Conservation (phyloP, 306 rosid genomes). For the Cicer yamashitae region DNA sequence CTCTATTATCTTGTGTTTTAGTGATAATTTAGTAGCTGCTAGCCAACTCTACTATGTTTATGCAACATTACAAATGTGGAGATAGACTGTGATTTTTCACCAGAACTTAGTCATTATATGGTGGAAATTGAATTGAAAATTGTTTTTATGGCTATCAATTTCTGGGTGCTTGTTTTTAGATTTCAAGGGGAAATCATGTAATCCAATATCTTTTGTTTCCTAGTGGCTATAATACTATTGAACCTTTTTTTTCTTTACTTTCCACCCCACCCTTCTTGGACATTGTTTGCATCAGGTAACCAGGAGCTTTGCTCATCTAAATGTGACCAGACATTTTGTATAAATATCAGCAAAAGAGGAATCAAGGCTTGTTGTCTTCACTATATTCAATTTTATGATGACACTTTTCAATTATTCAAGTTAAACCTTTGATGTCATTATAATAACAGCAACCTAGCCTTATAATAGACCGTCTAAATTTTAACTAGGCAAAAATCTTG, state of each 20-base stretch:
- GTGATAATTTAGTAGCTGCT: constrained; percentile 31
- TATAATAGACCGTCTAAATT: not conserved
- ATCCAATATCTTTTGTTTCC: constrained; percentile 26
- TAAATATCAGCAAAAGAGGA: constrained; percentile 1
- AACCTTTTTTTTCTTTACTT: constrained; percentile 1
- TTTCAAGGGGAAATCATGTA: constrained; percentile 11
- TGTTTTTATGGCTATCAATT: constrained; percentile 24
- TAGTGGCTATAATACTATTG: not conserved
- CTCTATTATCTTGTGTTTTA: constrained; percentile 26
- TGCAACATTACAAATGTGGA: constrained; percentile 7
- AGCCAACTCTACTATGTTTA: constrained; percentile 18
- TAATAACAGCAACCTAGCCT: constrained; percentile 18
- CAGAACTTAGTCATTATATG: not conserved
- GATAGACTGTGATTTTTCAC: constrained; percentile 20
- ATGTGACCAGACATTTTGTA: constrained; percentile 18
- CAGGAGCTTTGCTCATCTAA: constrained; percentile 6
- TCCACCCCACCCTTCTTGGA: constrained; percentile 6
- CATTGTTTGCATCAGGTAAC: constrained; percentile 12
- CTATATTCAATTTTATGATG: constrained; percentile 18
- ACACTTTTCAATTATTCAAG: constrained; percentile 21
- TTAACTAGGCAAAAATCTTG: constrained; percentile 27
- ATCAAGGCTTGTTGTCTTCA: constrained; percentile 38
- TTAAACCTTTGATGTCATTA: constrained; percentile 22
- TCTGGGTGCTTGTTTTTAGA: constrained; percentile 35
- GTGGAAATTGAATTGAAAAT: not conserved